These are phyloP conservation scores for Euphrasia arctica DNA, from an alignment of 305 asterid species.

Conservation along the genomic window DNA sequence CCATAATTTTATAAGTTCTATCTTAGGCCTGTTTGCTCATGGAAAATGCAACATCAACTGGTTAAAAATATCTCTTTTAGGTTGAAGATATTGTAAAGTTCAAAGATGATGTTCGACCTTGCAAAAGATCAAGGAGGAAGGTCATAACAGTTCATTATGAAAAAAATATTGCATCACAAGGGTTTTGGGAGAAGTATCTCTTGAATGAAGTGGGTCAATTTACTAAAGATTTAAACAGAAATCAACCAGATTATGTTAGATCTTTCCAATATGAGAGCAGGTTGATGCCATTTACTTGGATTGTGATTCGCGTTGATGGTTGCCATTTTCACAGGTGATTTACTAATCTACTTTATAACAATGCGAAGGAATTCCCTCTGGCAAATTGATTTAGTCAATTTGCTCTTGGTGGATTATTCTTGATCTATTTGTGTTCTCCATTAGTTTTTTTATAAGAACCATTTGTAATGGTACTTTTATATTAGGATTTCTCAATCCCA, in stretches of 20 bases:
- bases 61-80: constrained; percentile 30
- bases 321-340: constrained; percentile 84
- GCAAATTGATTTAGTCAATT: background rate
- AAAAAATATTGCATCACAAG: constrained; percentile 63
- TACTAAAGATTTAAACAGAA: constrained; percentile 44
- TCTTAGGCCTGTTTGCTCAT: constrained; percentile 1
- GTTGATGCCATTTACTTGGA: constrained; percentile 66
- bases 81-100: constrained; percentile 71
- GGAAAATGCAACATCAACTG: constrained; percentile 15
- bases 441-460: background rate
- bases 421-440: background rate
- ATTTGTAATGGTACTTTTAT: background rate
- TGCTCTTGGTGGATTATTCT: constrained; percentile 5
- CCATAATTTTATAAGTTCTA: background rate
- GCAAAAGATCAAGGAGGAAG: constrained; percentile 55
- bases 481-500: background rate
- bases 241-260: constrained; percentile 53
- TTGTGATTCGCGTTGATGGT: constrained; percentile 82
- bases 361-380: background rate
- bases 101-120: constrained; percentile 62
- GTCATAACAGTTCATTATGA: constrained; percentile 40
- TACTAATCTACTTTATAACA: constrained; percentile 10
- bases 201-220: constrained; percentile 58
- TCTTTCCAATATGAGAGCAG: constrained; percentile 58
- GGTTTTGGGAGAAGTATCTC: constrained; percentile 63